A percentile compares a stretch with the other conserved stretches of the same genome.
Conservation (phyloP, 495 filamentous ascomycete species). For the Aspergillus sclerotiicarbonarius region DNA sequence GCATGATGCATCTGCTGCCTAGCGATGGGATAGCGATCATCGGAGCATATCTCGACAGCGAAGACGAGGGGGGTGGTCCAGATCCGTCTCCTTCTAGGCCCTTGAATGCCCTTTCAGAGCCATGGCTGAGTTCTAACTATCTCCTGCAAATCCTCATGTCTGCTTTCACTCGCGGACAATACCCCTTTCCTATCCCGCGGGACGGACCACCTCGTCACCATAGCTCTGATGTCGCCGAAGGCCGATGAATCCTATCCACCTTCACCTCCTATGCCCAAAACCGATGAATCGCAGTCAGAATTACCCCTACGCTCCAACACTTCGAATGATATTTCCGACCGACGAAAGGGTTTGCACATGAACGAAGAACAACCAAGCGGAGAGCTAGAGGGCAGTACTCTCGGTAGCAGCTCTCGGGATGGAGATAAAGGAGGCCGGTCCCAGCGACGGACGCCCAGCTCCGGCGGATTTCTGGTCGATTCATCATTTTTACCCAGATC, state of each 20-base stretch:
- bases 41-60: conserved; percentile 6
- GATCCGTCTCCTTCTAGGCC: not conserved
- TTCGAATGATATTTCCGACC: conserved; percentile 21
- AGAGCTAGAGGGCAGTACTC: conserved; percentile 42
- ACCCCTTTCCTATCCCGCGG: conserved; percentile 24
- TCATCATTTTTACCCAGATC: conserved; percentile 33
- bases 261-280: conserved; percentile 17
- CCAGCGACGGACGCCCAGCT: conserved; percentile 36
- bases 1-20: conserved; percentile 4
- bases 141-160: conserved; percentile 21
- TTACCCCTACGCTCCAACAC: conserved; percentile 9
- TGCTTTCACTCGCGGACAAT: conserved; percentile 15
- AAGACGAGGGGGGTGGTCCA: conserved; percentile 5
- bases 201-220: conserved; percentile 22
- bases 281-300: conserved; percentile 13
- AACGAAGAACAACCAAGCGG: conserved; percentile 33
- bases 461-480: conserved; percentile 48
- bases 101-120: not conserved
- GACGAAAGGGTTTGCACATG: conserved; percentile 24
- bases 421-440: conserved; percentile 27
- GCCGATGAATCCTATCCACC: conserved; percentile 17
- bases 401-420: conserved; percentile 42
- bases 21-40: not conserved
- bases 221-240: conserved; percentile 28
- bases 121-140: conserved; percentile 5